Evolutionary conservation across 257 asterid genomes (phyloP), one percentile per base, ranked within the genome.

Genomic region (Ballota nigra): DNA sequence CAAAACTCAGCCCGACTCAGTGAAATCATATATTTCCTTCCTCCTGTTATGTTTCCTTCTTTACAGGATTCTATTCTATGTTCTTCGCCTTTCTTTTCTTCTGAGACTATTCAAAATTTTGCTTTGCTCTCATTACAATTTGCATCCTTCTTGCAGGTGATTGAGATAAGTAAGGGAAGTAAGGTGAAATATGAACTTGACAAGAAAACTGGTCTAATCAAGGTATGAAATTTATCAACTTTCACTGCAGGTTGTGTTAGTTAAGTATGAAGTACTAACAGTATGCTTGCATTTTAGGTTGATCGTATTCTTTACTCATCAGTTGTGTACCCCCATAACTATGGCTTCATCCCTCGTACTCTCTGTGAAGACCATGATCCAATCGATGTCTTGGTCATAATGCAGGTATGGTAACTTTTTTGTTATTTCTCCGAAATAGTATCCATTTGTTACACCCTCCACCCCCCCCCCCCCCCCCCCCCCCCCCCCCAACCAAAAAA

Each of bases 161-260:
- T 95, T 78, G 99, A 95, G 83, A 95, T 92, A 81, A 79, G 93
- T 69, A 92, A 79, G 85, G 99, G 99, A 73, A 79, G 98, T 77
- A 95, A 95, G 87, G 99, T 95, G 91, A 95, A 95, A 79, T 95
- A 95, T 75, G 98, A 95, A 69, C 92, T 95, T 57, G 99, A 92
- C 86, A 95, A 95, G 81, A 87, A 86, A 58, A 89, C 97, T 78
- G 98, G 99, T 78, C 88, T 95, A 53, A 92, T 95, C 88, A 95
- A 92, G 98, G 99, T 94, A 78, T 28, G 15, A 10, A 12, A 22
- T 64, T 20, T 70, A 61, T 67, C 63, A 26, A 68, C 40, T 73
- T 73, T 1, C 24, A 19, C 10, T 9, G 10, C 64, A 23, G 20
- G 47, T 70, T 59, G 41, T 28, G n/a, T 16, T 23, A 57, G 70